These are phyloP conservation scores for Dunaliella salina DNA, from an alignment of 163 green algal genomes.

Conservation along the genomic window DNA sequence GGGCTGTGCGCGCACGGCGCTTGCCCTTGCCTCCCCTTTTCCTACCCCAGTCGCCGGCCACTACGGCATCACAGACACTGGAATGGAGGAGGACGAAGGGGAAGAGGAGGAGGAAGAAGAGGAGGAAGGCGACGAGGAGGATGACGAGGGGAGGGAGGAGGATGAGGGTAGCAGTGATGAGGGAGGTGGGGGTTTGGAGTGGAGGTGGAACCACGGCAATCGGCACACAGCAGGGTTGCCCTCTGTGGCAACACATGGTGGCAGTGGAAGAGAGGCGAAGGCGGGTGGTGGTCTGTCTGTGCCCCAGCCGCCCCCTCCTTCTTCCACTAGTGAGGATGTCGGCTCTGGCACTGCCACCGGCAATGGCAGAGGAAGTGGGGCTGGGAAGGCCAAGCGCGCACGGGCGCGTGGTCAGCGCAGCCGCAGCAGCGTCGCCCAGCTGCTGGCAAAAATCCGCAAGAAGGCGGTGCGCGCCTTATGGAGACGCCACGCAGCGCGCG, in stretches of 20 bases:
- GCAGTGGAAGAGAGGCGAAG: no score
- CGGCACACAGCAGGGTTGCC: no score
- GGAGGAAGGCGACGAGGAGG: neutral
- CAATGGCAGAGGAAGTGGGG: no score
- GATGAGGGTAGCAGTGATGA: no score
- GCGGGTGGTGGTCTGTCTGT: no score
- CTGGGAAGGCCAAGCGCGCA: no score
- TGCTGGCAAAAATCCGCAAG: constrained; percentile 10
- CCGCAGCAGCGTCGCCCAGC: neutral
- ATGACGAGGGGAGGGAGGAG: neutral
- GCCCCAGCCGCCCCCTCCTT: no score
- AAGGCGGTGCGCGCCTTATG: constrained; percentile 13
- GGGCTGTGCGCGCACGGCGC: constrained; percentile 29
- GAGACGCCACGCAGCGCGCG: neutral
- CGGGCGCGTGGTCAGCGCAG: neutral
- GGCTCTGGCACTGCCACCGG: no score
- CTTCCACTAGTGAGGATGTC: no score
- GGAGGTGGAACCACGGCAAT: no score
- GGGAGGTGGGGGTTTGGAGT: no score
- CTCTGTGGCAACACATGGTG: no score
- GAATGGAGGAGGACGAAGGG: neutral
- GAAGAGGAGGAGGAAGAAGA: neutral
- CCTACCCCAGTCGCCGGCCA: neutral
- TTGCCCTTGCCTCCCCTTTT: neutral
- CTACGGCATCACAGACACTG: neutral